Evolutionary conservation across 176 grass and related monocot genomes (phyloP).

Genomic region (Oryza meyeriana): DNA sequence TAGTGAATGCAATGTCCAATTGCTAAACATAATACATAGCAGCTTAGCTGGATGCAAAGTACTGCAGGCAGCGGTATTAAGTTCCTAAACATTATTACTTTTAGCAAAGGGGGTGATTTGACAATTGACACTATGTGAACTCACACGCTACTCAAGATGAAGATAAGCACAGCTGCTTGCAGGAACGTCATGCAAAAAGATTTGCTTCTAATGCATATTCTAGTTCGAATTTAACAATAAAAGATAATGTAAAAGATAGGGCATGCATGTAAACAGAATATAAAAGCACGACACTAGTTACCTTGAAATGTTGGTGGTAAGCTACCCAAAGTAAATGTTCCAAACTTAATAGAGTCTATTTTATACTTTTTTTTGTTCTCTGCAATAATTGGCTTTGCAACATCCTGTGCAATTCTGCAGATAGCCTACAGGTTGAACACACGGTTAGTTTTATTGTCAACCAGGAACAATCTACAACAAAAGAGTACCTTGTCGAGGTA

Average conservation of each 20-base stretch:
- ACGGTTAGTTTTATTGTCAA: constrained; percentile 14
- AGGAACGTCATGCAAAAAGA: background rate
- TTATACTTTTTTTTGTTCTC: constrained; percentile 85
- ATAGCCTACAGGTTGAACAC: constrained; percentile 53
- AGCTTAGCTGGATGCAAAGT: background rate
- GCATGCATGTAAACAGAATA: constrained; percentile 3
- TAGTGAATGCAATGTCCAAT: background rate
- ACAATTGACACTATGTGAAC: too few relatives aligned
- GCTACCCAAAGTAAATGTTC: constrained; percentile 76
- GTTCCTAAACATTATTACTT: too few relatives aligned
- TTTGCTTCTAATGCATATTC: background rate
- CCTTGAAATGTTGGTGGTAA: constrained; percentile 95
- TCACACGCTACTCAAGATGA: too few relatives aligned
- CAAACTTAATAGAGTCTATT: constrained; percentile 82
- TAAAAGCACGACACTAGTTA: constrained; percentile 17
- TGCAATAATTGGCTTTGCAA: constrained; percentile 80
- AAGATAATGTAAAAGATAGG: constrained; percentile 17
- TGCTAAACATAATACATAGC: background rate
- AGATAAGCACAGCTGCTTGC: background rate
- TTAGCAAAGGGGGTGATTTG: too few relatives aligned
- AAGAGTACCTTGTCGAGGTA: constrained; percentile 77
- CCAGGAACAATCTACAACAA: constrained; percentile 3
- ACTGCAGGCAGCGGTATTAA: background rate
- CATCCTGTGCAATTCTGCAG: constrained; percentile 74
- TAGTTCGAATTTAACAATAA: background rate